A percentile compares a stretch with the other conserved stretches of the same genome.
These are phyloP conservation scores for Moricandia arvensis DNA, from an alignment of 345 rosid species.

Conservation along the genomic window DNA sequence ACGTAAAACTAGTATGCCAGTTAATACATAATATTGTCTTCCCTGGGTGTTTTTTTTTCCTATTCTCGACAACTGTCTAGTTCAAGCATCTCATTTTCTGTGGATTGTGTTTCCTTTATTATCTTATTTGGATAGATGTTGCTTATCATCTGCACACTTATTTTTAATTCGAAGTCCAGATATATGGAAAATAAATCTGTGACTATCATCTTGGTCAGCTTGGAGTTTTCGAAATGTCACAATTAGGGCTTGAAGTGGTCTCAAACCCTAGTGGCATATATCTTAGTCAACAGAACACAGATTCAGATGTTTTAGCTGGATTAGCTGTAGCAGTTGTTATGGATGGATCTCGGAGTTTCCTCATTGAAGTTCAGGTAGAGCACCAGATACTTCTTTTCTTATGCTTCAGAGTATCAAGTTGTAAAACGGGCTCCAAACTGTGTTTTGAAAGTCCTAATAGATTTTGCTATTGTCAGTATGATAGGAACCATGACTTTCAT, in stretches of 20 bases:
- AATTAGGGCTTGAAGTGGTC: constrained; percentile 69
- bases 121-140: constrained; percentile 10
- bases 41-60: not conserved
- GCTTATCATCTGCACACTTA: not conserved
- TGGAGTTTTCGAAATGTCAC: constrained; percentile 90
- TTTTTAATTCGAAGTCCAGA: not conserved
- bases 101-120: constrained; percentile 2
- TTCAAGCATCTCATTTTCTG: constrained; percentile 1
- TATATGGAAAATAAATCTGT: not conserved
- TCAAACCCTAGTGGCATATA: constrained; percentile 82
- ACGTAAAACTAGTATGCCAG: not conserved
- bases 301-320: constrained; percentile 84
- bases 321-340: constrained; percentile 83
- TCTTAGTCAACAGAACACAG: constrained; percentile 64
- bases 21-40: not conserved
- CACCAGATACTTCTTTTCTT: not conserved
- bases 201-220: constrained; percentile 49
- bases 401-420: not conserved
- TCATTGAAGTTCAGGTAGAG: constrained; percentile 80
- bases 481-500: not conserved
- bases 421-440: not conserved
- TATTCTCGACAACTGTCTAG: not conserved
- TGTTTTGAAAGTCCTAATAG: constrained; percentile 10
- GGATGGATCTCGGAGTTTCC: constrained; percentile 90
- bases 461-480: constrained; percentile 4